phyloP scores from a whole-genome alignment of 768 basidiomycete genomes.

The Lactifluus piperatus region DNA sequence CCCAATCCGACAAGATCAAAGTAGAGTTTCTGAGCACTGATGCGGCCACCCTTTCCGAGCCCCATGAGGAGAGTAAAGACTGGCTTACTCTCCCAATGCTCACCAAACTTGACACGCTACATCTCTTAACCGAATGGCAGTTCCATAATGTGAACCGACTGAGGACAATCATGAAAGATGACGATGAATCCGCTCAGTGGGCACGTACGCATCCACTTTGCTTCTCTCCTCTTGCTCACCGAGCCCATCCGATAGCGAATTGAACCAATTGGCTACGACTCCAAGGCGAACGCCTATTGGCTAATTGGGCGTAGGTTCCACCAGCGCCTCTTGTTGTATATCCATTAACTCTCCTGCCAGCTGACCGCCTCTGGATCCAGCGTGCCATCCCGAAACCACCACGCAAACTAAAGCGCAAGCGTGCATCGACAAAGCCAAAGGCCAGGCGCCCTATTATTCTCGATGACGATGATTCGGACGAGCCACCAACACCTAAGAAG shows the following conservation, averaged over 20 bases:
- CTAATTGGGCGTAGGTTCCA: slow-evolving; percentile 59
- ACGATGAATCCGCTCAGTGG: slow-evolving; percentile 74
- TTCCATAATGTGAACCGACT: slow-evolving; percentile 70
- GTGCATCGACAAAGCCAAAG: slow-evolving; percentile 28
- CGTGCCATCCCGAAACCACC: slow-evolving; percentile 49
- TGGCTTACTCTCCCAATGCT: slow-evolving; percentile 69
- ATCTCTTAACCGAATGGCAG: slow-evolving; percentile 76
- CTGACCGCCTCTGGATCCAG: slow-evolving; percentile 82
- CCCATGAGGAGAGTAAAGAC: slow-evolving; percentile 40
- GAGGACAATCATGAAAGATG: slow-evolving; percentile 64
- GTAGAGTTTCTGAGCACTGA: slow-evolving; percentile 6
- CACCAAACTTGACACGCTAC: slow-evolving; percentile 64
- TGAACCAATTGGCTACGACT: slow-evolving; percentile 80
- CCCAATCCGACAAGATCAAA: slow-evolving; percentile 1
- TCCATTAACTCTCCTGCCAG: slow-evolving; percentile 30
- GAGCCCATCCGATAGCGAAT: slow-evolving; percentile 45
- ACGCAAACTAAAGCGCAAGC: slow-evolving; percentile 33
- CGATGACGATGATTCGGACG: slow-evolving; percentile 22
- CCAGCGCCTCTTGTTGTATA: not conserved
- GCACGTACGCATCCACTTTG: slow-evolving; percentile 33
- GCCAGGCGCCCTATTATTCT: slow-evolving; percentile 11
- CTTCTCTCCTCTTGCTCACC: not conserved
- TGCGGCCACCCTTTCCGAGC: slow-evolving; percentile 2
- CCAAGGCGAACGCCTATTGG: slow-evolving; percentile 75
- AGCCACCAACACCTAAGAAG: slow-evolving; percentile 21